Conservation (phyloP, 768 basidiomycete species). For the Aureoboletus auriporus region DNA sequence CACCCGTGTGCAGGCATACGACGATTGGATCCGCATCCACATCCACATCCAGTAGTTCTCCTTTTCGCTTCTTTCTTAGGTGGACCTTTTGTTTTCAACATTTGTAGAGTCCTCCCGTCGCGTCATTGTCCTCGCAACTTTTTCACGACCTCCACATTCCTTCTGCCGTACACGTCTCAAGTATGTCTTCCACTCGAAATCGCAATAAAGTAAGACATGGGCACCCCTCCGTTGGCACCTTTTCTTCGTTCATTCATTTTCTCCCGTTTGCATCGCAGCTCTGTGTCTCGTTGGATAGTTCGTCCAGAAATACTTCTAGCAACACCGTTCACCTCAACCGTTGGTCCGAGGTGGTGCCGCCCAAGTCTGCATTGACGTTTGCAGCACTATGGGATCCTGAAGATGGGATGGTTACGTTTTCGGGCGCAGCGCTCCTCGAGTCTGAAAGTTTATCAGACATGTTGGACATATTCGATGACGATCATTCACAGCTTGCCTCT, state of each 20-base stretch:
- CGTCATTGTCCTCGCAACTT: not conserved
- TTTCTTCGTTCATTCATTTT: not conserved
- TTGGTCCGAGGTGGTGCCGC: constrained; percentile 58
- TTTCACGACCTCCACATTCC: not conserved
- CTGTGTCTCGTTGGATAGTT: constrained; percentile 22
- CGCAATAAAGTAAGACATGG: constrained; percentile 21
- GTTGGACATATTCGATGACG: constrained; percentile 15
- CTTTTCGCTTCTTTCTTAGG: not conserved
- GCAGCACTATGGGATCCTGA: constrained; percentile 58
- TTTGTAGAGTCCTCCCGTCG: not conserved
- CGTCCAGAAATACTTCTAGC: constrained; percentile 8
- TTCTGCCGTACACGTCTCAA: not conserved
- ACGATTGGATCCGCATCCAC: constrained; percentile 11
- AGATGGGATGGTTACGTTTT: constrained; percentile 55
- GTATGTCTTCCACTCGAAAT: constrained; percentile 16
- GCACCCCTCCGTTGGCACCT: not conserved
- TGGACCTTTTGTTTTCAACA: not conserved
- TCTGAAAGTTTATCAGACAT: constrained; percentile 15
- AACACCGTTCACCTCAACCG: constrained; percentile 26
- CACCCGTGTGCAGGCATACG: constrained; percentile 23
- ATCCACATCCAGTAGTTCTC: not conserved
- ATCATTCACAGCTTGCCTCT: constrained; percentile 11
- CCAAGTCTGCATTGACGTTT: constrained; percentile 53
- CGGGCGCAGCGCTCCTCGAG: constrained; percentile 44
- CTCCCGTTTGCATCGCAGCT: constrained; percentile 8